phyloP scores from a whole-genome alignment of 805 yeast species.

The Allodekkera sacchari region DNA sequence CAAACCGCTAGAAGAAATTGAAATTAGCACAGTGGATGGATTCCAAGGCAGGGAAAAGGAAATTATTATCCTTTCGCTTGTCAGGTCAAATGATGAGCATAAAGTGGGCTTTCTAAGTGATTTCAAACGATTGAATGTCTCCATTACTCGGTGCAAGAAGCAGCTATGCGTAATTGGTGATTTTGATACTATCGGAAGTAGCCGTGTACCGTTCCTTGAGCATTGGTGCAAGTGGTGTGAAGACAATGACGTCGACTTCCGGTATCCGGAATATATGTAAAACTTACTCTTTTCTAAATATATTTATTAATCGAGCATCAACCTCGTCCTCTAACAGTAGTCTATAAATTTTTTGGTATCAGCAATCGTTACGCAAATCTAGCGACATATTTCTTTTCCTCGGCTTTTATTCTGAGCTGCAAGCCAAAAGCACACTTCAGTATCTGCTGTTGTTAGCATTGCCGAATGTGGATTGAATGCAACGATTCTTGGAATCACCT shows the following conservation, averaged over 20 bases:
- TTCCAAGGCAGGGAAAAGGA: constrained; percentile 96
- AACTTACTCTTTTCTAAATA: too few species aligned
- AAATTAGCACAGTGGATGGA: constrained; percentile 88
- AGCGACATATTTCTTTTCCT: too few species aligned
- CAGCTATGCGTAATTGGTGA: constrained; percentile 86
- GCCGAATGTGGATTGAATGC: constrained; percentile 55
- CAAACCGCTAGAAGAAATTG: constrained; percentile 37
- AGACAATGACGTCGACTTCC: constrained; percentile 47
- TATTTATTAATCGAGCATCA: too few species aligned
- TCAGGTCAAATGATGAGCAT: constrained; percentile 60
- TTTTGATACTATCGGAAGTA: constrained; percentile 52
- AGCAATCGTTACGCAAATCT: too few species aligned
- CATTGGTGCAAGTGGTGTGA: constrained; percentile 69
- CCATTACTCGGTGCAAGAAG: constrained; percentile 82
- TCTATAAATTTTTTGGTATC: too few species aligned
- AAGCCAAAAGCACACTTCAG: constrained; percentile 36
- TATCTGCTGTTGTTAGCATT: constrained; percentile 59
- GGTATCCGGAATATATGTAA: too few species aligned
- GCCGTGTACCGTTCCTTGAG: constrained; percentile 40
- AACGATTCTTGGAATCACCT: constrained; percentile 37
- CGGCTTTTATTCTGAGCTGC: too few species aligned
- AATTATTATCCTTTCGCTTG: constrained; percentile 69
- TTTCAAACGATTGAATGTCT: constrained; percentile 77
- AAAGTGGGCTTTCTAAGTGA: constrained; percentile 75
- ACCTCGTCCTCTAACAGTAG: too few species aligned